phyloP scores from a whole-genome alignment of 2,329 filamentous ascomycete species.

The Whalleya microplaca region DNA sequence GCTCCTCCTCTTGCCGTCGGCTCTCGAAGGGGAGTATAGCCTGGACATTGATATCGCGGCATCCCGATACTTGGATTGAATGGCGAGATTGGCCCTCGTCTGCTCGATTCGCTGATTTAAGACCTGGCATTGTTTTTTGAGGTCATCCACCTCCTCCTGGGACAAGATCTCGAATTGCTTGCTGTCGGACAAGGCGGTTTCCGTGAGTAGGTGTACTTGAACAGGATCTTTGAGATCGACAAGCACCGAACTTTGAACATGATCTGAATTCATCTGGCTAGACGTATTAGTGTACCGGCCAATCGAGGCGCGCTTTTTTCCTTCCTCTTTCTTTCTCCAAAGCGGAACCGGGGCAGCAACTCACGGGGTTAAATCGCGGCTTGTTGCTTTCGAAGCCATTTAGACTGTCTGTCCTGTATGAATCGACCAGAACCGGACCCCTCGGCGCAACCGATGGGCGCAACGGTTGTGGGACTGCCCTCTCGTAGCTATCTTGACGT shows the following conservation, averaged over 20 bases:
- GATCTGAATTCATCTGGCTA: slow-evolving; percentile 52
- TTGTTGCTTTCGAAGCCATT: slow-evolving; percentile 58
- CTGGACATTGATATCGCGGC: slow-evolving; percentile 85
- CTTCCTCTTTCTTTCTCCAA: not conserved
- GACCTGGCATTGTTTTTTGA: slow-evolving; percentile 84
- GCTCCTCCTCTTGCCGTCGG: slow-evolving; percentile 52
- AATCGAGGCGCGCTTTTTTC: not conserved
- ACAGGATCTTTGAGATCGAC: slow-evolving; percentile 73
- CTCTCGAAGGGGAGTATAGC: slow-evolving; percentile 67
- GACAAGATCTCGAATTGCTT: slow-evolving; percentile 83
- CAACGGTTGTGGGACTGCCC: slow-evolving; percentile 23
- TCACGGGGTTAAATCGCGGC: slow-evolving; percentile 61
- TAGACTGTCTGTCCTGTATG: slow-evolving; percentile 60
- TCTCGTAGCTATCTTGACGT: slow-evolving; percentile 31
- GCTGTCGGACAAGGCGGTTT: slow-evolving; percentile 91
- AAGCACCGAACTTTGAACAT: slow-evolving; percentile 58
- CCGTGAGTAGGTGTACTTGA: slow-evolving; percentile 87
- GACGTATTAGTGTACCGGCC: slow-evolving; percentile 16
- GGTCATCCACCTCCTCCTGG: slow-evolving; percentile 85
- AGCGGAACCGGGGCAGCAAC: slow-evolving; percentile 27
- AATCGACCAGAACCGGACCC: slow-evolving; percentile 58
- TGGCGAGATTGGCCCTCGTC: slow-evolving; percentile 77
- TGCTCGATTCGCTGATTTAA: slow-evolving; percentile 79
- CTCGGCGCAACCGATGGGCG: slow-evolving; percentile 42
- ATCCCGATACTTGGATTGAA: slow-evolving; percentile 94